phyloP scores from a whole-genome alignment of 768 basidiomycete species.

The Suillus subluteus region DNA sequence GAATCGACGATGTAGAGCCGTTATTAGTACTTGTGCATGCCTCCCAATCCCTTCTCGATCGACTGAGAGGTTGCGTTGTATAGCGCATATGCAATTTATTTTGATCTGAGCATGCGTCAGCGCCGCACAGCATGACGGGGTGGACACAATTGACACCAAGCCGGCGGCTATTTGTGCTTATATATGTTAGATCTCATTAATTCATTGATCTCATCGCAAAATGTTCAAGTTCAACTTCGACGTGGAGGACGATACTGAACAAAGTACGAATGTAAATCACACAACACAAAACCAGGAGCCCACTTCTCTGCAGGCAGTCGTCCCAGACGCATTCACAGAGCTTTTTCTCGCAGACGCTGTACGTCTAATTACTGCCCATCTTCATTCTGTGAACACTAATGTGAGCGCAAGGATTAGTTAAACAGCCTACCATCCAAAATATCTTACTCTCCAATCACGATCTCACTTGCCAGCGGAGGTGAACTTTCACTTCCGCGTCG shows the following conservation, averaged over 20 bases:
- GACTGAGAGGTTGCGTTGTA: too few species aligned
- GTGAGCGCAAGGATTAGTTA: slow-evolving; percentile 50
- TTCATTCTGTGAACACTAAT: slow-evolving; percentile 10
- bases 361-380: slow-evolving; percentile 18
- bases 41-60: too few species aligned
- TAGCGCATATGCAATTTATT: too few species aligned
- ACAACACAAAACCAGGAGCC: slow-evolving; percentile 13
- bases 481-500: slow-evolving; percentile 61
- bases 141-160: too few species aligned
- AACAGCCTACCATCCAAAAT: slow-evolving; percentile 69
- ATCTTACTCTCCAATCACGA: slow-evolving; percentile 75
- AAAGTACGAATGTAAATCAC: slow-evolving; percentile 15
- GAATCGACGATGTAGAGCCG: too few species aligned
- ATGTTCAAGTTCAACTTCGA: slow-evolving; percentile 60
- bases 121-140: too few species aligned
- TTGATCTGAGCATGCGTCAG: too few species aligned
- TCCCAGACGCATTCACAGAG: slow-evolving; percentile 29
- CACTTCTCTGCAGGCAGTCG: slow-evolving; percentile 9
- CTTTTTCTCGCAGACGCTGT: slow-evolving; percentile 36
- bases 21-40: too few species aligned
- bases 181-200: neutral
- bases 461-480: slow-evolving; percentile 46
- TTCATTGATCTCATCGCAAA: slow-evolving; percentile 41
- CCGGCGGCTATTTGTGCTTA: too few species aligned
- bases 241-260: slow-evolving; percentile 38